phyloP scores from a whole-genome alignment of 495 filamentous ascomycete genomes.

The Tuber calosporum region DNA sequence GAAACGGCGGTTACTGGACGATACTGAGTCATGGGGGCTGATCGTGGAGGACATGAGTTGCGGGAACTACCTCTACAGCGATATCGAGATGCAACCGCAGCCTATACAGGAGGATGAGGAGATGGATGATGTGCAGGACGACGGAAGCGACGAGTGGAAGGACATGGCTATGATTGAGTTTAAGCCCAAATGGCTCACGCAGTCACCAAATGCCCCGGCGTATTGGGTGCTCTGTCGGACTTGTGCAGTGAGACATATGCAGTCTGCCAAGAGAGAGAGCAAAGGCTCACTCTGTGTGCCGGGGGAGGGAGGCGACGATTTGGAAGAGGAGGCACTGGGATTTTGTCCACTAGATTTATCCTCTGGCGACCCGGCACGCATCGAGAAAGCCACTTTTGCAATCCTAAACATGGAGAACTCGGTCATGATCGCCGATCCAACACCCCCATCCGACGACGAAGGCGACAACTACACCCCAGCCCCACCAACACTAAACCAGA shows the following conservation, averaged over 20 bases:
- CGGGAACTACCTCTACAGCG: constrained; percentile 36
- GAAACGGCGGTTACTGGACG: constrained; percentile 32
- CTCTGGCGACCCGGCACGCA: constrained; percentile 43
- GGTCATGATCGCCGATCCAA: constrained; percentile 40
- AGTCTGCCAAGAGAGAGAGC: constrained; percentile 30
- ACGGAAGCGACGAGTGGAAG: constrained; percentile 37
- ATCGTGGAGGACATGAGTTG: constrained; percentile 42
- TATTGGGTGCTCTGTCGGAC: constrained; percentile 70
- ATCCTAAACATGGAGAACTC: constrained; percentile 38
- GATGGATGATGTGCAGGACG: constrained; percentile 21
- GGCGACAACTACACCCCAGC: constrained; percentile 19
- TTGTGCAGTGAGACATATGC: constrained; percentile 63
- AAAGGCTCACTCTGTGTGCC: background rate
- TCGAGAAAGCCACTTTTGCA: constrained; percentile 37
- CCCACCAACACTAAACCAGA: constrained; percentile 32
- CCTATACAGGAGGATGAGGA: constrained; percentile 16
- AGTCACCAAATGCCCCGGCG: constrained; percentile 69
- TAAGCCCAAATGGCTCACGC: constrained; percentile 90
- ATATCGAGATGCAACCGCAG: background rate
- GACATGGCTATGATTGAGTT: constrained; percentile 58
- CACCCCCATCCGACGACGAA: constrained; percentile 31
- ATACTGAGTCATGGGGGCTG: constrained; percentile 36
- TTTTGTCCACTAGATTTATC: constrained; percentile 58
- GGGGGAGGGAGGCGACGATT: constrained; percentile 21
- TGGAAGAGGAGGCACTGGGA: constrained; percentile 26